Percentiles rank a stretch among this genome's conserved stretches.
phyloP scores from a whole-genome alignment of 148 eudicot species.

The Arctostaphylos glauca region DNA sequence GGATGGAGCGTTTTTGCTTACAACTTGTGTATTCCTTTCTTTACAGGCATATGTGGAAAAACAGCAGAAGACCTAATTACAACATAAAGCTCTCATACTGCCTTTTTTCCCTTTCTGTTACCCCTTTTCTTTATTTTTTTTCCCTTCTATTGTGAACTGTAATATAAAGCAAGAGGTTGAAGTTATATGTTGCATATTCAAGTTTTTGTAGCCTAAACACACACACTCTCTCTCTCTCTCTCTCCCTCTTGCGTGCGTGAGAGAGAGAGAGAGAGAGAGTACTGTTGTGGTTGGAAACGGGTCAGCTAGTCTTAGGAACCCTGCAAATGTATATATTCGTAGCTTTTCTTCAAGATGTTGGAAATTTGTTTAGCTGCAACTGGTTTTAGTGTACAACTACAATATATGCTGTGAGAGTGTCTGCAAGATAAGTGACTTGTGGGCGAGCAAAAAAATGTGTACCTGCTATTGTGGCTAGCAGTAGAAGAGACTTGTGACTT shows the following conservation, averaged over 20 bases:
- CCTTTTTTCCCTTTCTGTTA: not conserved
- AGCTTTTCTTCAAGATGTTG: not conserved
- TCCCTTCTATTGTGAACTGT: not conserved
- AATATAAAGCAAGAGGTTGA: not conserved
- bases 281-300: not conserved
- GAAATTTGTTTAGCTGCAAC: not conserved
- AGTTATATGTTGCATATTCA: not conserved
- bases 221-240: not conserved
- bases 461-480: not conserved
- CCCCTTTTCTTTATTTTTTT: not conserved
- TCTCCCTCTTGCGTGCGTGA: not conserved
- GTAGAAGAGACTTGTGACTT: not conserved
- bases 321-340: not conserved
- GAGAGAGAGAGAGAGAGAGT: not conserved
- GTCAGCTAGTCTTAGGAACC: not conserved
- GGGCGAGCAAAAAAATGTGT: not conserved
- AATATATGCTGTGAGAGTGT: not conserved
- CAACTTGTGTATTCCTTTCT: not conserved
- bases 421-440: not conserved
- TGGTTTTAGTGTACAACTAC: not conserved
- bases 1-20: not conserved
- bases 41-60: slow-evolving; percentile 1
- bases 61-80: not conserved
- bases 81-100: not conserved
- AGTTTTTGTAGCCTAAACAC: not conserved